Evolutionary conservation across 495 filamentous ascomycete species (phyloP).

Genomic region (Xylaria grammica): DNA sequence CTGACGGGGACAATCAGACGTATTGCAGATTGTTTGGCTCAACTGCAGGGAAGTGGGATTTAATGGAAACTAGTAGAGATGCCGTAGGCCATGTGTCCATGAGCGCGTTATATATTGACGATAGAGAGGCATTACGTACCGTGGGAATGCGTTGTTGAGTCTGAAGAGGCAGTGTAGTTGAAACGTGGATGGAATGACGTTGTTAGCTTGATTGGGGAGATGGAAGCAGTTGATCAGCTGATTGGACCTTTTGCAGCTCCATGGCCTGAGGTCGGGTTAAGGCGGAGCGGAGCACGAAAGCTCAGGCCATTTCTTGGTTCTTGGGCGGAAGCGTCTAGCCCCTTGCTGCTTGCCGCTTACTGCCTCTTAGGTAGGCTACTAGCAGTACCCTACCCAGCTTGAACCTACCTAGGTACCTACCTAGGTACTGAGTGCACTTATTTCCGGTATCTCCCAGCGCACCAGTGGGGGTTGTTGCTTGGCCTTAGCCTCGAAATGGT

Average conservation of each 20-base stretch:
- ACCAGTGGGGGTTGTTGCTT: no score
- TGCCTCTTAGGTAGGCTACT: no score
- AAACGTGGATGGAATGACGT: constrained; percentile 21
- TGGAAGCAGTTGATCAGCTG: background rate
- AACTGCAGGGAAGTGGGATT: background rate
- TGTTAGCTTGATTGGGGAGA: constrained; percentile 1
- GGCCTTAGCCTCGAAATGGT: no score
- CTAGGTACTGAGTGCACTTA: no score
- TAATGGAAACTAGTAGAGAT: background rate
- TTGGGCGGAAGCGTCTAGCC: constrained; percentile 4
- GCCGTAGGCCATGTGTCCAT: background rate
- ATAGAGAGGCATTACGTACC: background rate
- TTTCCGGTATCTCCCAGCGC: no score
- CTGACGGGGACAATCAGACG: no score
- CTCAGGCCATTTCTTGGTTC: constrained; percentile 14
- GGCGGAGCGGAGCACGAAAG: constrained; percentile 20
- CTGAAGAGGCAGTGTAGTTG: background rate
- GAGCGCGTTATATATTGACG: background rate
- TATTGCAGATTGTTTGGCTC: background rate
- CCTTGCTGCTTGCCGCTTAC: background rate
- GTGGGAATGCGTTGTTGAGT: constrained; percentile 13
- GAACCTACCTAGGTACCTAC: no score
- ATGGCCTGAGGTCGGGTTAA: constrained; percentile 13
- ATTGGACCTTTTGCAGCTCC: constrained; percentile 1
- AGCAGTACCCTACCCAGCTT: background rate